Percentiles rank a stretch among this genome's conserved stretches.
Evolutionary conservation across 1,284 basidiomycete genomes (phyloP).

Genomic region (Exobasidium rhododendri): DNA sequence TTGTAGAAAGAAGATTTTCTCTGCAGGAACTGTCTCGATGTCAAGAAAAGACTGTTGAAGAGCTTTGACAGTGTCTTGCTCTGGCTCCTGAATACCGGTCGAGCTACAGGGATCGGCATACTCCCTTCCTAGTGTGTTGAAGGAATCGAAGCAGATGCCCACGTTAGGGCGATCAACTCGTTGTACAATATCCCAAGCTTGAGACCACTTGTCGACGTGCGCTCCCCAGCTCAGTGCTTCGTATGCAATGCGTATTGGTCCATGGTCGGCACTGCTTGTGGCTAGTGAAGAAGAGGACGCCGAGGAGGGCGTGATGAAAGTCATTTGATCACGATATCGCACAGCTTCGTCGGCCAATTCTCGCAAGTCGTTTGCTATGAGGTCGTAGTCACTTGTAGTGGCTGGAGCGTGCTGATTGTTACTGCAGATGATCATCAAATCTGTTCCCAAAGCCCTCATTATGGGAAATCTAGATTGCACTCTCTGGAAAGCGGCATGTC

Average conservation of each 20-base stretch:
- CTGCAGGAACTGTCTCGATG: constrained; percentile 20
- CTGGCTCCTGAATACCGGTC: constrained; percentile 23
- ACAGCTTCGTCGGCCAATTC: constrained; percentile 25
- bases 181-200: constrained; percentile 52
- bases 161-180: constrained; percentile 47
- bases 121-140: constrained; percentile 56
- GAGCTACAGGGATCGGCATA: constrained; percentile 47
- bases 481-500: constrained; percentile 22
- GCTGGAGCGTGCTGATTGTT: constrained; percentile 36
- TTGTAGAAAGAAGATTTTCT: constrained; percentile 55
- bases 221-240: constrained; percentile 47
- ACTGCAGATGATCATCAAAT: constrained; percentile 43
- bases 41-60: constrained; percentile 24
- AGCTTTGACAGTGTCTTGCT: constrained; percentile 7
- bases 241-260: constrained; percentile 41
- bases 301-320: constrained; percentile 6
- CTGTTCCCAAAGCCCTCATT: constrained; percentile 40
- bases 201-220: constrained; percentile 46
- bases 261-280: neutral
- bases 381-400: constrained; percentile 38
- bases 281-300: neutral
- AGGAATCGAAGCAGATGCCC: constrained; percentile 56
- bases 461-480: constrained; percentile 33
- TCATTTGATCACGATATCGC: constrained; percentile 15
- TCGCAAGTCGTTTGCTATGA: constrained; percentile 44